These are phyloP conservation scores for Caryopteris hybrid DNA, from an alignment of 305 asterid species.

Conservation along the genomic window DNA sequence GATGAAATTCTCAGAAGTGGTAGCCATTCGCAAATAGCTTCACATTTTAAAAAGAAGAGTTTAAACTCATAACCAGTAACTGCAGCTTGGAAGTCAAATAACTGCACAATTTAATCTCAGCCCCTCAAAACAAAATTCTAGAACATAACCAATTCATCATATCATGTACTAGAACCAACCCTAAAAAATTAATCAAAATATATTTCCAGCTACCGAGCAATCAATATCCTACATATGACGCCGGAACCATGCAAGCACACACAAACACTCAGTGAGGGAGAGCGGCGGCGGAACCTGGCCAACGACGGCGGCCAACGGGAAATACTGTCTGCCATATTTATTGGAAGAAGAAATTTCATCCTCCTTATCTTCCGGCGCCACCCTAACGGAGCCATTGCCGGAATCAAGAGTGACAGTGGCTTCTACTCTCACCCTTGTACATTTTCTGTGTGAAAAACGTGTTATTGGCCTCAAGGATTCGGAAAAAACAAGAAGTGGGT, in stretches of 20 bases:
- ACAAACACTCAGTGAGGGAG: background rate
- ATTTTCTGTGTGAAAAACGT: constrained; percentile 14
- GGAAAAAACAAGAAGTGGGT: constrained; percentile 35
- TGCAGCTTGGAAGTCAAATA: background rate
- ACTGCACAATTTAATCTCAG: background rate
- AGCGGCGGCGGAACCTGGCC: constrained; percentile 67
- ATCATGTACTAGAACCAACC: background rate
- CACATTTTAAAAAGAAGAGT: background rate
- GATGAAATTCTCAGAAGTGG: background rate
- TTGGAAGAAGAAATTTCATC: constrained; percentile 21
- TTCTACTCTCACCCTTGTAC: constrained; percentile 35
- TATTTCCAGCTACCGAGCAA: background rate
- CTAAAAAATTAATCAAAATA: too few relatives aligned
- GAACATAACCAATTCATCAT: background rate
- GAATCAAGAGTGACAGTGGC: constrained; percentile 74
- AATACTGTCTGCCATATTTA: constrained; percentile 68
- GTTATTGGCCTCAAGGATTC: constrained; percentile 30
- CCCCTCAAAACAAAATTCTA: background rate
- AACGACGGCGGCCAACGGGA: constrained; percentile 95
- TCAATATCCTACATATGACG: background rate
- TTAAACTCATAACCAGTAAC: background rate
- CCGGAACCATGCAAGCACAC: background rate
- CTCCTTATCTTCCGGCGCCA: constrained; percentile 22
- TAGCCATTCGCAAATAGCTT: background rate
- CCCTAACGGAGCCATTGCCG: constrained; percentile 61